These are phyloP conservation scores for Paraconiothyrium sp. DNA, from an alignment of 2,329 filamentous ascomycete genomes.

Conservation along the genomic window DNA sequence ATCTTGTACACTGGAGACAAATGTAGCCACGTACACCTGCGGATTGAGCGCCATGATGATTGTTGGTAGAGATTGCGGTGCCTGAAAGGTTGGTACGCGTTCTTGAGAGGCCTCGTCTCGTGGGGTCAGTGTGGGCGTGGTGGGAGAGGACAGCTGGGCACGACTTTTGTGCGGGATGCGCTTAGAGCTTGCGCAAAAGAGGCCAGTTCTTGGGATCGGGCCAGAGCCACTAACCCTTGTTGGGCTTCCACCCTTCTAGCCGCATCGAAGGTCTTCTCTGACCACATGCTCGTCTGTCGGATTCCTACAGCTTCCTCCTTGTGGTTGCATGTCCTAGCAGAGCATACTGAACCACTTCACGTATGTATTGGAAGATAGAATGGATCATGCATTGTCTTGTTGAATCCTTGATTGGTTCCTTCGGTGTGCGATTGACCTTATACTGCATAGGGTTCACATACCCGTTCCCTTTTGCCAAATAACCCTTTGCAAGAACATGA, in stretches of 20 bases:
- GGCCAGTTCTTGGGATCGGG: slow-evolving; percentile 19
- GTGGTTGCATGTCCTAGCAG: neutral
- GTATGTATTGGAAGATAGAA: neutral
- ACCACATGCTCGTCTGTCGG: slow-evolving; percentile 26
- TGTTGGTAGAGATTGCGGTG: slow-evolving; percentile 6
- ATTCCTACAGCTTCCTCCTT: neutral
- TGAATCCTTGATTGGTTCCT: no score
- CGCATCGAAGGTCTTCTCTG: slow-evolving; percentile 38
- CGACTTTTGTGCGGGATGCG: slow-evolving; percentile 31
- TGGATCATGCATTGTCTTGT: no score
- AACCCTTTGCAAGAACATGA: no score
- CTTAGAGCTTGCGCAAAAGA: slow-evolving; percentile 32
- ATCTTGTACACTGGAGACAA: slow-evolving; percentile 11
- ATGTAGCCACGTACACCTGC: slow-evolving; percentile 42
- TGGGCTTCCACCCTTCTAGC: slow-evolving; percentile 32
- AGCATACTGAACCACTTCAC: neutral
- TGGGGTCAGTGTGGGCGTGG: slow-evolving; percentile 16
- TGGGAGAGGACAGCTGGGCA: slow-evolving; percentile 17
- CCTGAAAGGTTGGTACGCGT: slow-evolving; percentile 7
- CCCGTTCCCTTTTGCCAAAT: neutral
- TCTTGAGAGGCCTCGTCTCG: slow-evolving; percentile 4
- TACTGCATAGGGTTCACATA: no score
- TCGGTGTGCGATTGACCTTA: no score
- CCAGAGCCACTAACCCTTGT: slow-evolving; percentile 29
- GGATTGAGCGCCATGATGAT: slow-evolving; percentile 49